Evolutionary conservation across 2,329 filamentous ascomycete genomes (phyloP), one percentile per base, ranked within the genome.

Genomic region (Aspergillus aculeatus): DNA sequence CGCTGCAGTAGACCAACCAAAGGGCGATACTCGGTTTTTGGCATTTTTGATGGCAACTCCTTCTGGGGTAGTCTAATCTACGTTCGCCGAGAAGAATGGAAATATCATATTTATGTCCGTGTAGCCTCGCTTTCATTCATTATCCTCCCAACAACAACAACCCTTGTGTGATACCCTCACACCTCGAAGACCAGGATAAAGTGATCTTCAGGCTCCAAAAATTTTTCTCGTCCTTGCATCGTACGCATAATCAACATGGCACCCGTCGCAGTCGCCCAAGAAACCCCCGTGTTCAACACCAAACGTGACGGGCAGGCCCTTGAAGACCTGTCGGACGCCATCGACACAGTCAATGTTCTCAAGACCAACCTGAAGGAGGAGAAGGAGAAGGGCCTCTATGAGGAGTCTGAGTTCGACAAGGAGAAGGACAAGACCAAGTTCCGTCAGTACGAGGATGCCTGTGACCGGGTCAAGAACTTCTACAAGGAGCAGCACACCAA

Each of bases 381-480:
- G 66, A 52, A 69, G 26, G 71, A 76, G 47, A 74, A 71, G 35
- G 69, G 60, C 19, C 64, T 77, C 5, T 83, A 84, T 70, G 81
- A 83, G 49, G 72, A 79, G 61, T 89, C 89, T 60, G 80, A 88
- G 65, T 92, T 92, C 73, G 89, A 92, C 74, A 77, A 83, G 50
- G 79, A 85, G 50, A 94, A 94, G 75, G 89, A 94, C 82, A 93
- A 93, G 81, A 83, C 86, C 23, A 82, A 88, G 65, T 94, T 94
- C 79, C 84, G 92, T 35, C 88, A 95, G 73, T 96, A 94, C 78
- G 87, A 92, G 68, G 87, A 88, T 16, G 91, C 92, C 47, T 91
- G 89, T 78, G 89, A 92, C 77, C 85, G 90, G 54, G 91, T 96
- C 75, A 92, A 92, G 82, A 85, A 84, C 80, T 96, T 96, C 78